phyloP scores from a whole-genome alignment of 1,139 yeast genomes.

The Nakaseomyces uthaithaninus region DNA sequence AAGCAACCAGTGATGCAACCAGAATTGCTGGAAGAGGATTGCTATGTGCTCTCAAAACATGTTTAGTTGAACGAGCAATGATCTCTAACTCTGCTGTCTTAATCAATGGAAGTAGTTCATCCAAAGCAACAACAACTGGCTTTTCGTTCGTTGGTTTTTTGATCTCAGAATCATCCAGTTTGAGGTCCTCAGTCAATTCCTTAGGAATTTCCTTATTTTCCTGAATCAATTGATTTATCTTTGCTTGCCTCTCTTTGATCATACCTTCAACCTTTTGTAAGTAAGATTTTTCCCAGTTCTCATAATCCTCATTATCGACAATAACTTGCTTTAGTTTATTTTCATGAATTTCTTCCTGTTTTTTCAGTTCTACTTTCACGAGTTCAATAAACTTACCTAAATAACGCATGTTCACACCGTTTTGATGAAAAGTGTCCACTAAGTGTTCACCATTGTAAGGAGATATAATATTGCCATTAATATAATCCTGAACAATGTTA shows the following conservation, averaged over 20 bases:
- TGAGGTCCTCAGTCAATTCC: constrained; percentile 31
- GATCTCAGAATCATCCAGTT: constrained; percentile 33
- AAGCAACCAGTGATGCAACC: constrained; percentile 54
- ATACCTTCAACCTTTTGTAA: constrained; percentile 34
- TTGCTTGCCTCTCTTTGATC: constrained; percentile 36
- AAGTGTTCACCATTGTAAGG: constrained; percentile 81
- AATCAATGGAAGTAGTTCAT: constrained; percentile 40
- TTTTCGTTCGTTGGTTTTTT: constrained; percentile 33
- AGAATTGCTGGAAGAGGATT: constrained; percentile 45
- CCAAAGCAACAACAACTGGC: constrained; percentile 26
- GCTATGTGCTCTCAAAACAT: constrained; percentile 50
- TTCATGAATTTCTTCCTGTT: constrained; percentile 26
- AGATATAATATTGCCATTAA: constrained; percentile 42
- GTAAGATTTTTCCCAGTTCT: constrained; percentile 30
- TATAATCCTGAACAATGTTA: constrained; percentile 46
- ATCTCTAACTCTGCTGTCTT: constrained; percentile 56
- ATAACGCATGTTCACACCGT: constrained; percentile 86
- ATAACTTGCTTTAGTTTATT: constrained; percentile 25
- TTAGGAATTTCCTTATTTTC: constrained; percentile 34
- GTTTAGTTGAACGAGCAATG: constrained; percentile 73
- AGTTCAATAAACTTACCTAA: constrained; percentile 47
- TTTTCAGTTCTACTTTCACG: constrained; percentile 25
- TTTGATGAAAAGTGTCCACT: constrained; percentile 57
- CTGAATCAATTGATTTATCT: constrained; percentile 32
- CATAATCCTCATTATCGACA: constrained; percentile 33